Conservation (phyloP, 805 yeast species). For the Suhomyces xylopsoci region DNA sequence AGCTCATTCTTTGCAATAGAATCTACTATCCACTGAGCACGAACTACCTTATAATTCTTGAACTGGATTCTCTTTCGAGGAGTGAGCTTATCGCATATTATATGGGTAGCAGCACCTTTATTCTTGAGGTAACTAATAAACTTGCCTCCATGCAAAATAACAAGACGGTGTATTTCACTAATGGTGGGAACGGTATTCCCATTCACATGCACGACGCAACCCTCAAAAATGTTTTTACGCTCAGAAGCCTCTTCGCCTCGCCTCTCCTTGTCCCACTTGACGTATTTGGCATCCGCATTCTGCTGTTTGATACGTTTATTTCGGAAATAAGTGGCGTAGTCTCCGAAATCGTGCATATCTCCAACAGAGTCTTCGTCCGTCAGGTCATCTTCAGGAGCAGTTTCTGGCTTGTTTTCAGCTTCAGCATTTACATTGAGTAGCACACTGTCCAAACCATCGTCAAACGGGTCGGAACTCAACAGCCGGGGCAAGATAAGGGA, state of each 20-base stretch:
- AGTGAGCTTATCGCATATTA: constrained; percentile 75
- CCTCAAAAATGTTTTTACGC: constrained; percentile 47
- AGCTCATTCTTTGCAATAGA: constrained; percentile 47
- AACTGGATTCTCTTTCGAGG: constrained; percentile 70
- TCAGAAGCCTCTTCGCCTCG: constrained; percentile 9
- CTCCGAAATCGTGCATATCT: constrained; percentile 56
- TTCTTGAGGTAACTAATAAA: constrained; percentile 66
- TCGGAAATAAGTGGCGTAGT: constrained; percentile 60
- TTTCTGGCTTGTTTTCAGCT: neutral
- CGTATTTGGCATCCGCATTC: constrained; percentile 47
- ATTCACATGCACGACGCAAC: constrained; percentile 73
- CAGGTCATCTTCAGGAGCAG: constrained; percentile 2
- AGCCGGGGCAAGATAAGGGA: neutral
- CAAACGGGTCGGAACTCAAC: constrained; percentile 22
- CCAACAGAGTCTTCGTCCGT: constrained; percentile 27
- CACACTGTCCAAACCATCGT: constrained; percentile 22
- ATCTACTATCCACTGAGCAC: constrained; percentile 78
- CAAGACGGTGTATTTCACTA: constrained; percentile 62
- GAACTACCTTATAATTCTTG: constrained; percentile 68
- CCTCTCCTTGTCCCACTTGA: constrained; percentile 47
- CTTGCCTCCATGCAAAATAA: constrained; percentile 76
- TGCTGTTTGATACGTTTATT: constrained; percentile 64
- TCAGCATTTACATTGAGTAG: constrained; percentile 8
- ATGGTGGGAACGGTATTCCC: constrained; percentile 88
- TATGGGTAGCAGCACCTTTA: constrained; percentile 78